Conservation (phyloP, 352 stramenopile species). For the Phytophthora megakarya region DNA sequence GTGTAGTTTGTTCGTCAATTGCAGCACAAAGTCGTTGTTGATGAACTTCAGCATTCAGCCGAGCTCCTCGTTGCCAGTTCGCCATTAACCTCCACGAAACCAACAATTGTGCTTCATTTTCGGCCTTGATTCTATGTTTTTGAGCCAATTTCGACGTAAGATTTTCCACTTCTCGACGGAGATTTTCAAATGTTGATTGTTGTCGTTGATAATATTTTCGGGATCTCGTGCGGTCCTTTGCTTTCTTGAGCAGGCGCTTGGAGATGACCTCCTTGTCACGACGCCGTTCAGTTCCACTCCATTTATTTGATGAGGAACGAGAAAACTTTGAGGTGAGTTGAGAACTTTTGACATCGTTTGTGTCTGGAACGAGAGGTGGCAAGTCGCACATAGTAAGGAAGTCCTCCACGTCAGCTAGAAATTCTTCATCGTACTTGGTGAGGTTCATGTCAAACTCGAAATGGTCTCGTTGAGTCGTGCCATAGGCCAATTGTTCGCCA, state of each 20-base stretch:
- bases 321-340: no score
- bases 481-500: no score
- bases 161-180: background rate
- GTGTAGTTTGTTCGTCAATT: background rate
- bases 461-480: no score
- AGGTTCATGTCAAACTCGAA: background rate
- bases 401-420: background rate
- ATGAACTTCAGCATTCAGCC: background rate
- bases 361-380: background rate
- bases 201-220: conserved; percentile 25
- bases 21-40: background rate
- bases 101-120: background rate
- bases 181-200: conserved; percentile 18
- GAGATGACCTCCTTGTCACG: no score
- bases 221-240: background rate
- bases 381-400: background rate
- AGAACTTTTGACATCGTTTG: no score
- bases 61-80: background rate
- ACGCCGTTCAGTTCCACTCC: no score
- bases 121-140: background rate
- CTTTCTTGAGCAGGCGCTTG: no score
- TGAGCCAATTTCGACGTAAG: background rate
- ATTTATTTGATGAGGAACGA: no score
- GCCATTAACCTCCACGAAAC: background rate
- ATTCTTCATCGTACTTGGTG: conserved; percentile 4